Conservation (phyloP, 768 basidiomycete genomes). For the Suillus discolor region DNA sequence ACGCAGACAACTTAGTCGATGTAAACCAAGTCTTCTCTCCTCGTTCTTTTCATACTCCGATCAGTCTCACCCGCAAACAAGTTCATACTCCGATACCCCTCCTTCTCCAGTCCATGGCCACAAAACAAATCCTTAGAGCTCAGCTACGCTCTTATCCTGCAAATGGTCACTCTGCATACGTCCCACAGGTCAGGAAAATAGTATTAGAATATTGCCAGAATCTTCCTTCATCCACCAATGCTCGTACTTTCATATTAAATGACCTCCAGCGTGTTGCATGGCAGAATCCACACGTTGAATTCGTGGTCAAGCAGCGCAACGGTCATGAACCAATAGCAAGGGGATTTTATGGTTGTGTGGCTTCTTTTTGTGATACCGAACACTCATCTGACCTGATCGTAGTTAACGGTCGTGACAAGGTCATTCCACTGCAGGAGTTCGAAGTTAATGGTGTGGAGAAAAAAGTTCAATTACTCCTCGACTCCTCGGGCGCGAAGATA, state of each 20-base stretch:
- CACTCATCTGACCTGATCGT: conserved; percentile 19
- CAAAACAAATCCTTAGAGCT: conserved; percentile 46
- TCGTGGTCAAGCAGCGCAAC: conserved; percentile 77
- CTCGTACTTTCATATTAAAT: conserved; percentile 69
- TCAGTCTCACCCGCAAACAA: conserved; percentile 11
- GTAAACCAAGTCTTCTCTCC: conserved; percentile 1
- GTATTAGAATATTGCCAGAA: conserved; percentile 89
- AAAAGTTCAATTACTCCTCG: conserved; percentile 83
- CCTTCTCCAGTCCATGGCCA: conserved; percentile 21
- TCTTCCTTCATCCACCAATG: conserved; percentile 73
- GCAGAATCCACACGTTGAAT: conserved; percentile 79
- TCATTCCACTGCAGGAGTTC: conserved; percentile 76
- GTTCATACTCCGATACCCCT: conserved; percentile 14
- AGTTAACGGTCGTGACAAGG: conserved; percentile 91
- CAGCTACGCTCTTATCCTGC: conserved; percentile 59
- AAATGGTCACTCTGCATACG: conserved; percentile 74
- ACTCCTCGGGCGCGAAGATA: conserved; percentile 87
- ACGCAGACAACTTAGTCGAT: conserved; percentile 8
- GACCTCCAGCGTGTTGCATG: conserved; percentile 66
- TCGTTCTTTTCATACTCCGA: conserved; percentile 32
- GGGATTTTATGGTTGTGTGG: conserved; percentile 74
- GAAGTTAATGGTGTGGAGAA: conserved; percentile 72
- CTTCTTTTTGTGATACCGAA: conserved; percentile 11
- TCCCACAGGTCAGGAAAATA: conserved; percentile 81
- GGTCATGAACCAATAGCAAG: conserved; percentile 79